Percentiles rank a stretch among this genome's conserved stretches.
These are phyloP conservation scores for Aspergillus udagawae DNA, from an alignment of 2,329 filamentous ascomycete genomes.

Conservation along the genomic window DNA sequence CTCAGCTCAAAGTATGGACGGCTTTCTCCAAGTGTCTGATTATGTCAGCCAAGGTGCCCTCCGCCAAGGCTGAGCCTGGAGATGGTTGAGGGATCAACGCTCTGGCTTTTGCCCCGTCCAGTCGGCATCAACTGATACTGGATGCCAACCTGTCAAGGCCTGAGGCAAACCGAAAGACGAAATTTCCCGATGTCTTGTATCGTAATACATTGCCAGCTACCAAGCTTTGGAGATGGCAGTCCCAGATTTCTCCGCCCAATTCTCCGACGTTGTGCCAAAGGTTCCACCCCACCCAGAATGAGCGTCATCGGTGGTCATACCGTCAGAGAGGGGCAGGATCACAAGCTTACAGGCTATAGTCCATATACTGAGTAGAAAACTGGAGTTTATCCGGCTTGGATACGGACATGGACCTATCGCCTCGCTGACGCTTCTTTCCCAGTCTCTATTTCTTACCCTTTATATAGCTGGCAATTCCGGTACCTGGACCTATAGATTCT, in stretches of 20 bases:
- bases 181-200: background rate
- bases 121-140: background rate
- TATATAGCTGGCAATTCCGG: background rate
- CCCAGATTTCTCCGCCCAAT: background rate
- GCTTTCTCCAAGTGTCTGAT: background rate
- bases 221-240: background rate
- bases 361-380: background rate
- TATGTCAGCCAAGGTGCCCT: slow-evolving; percentile 1
- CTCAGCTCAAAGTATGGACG: slow-evolving; percentile 1
- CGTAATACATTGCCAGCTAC: background rate
- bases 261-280: background rate
- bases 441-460: background rate
- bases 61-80: background rate
- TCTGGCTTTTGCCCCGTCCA: background rate
- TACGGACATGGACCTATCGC: background rate
- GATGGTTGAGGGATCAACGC: background rate
- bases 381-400: background rate
- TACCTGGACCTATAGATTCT: background rate
- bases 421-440: background rate
- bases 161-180: background rate
- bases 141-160: background rate
- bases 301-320: background rate
- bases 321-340: background rate
- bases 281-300: background rate
- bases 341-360: background rate